Evolutionary conservation across 805 yeast genomes (phyloP), one percentile per base, ranked within the genome.

Genomic region (Candida pseudofarinosa): DNA sequence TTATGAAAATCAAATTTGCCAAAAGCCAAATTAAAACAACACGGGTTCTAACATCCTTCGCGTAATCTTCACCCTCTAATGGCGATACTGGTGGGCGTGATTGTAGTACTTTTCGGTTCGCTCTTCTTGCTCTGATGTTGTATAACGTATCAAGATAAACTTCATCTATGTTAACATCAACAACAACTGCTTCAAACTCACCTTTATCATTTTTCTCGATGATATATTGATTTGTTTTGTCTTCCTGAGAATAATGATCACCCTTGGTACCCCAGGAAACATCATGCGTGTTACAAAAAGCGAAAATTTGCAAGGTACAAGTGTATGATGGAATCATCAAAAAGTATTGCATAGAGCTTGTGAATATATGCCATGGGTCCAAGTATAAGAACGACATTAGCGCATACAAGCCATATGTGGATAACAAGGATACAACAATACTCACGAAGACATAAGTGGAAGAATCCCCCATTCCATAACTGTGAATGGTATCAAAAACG

Each of bases 181-280:
- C 79, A 49, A 85, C 89, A 35, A 87, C 88, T 33, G 88, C 85
- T 58, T 86, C 90, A 40, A 68, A 70, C 48, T 82, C 84, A 40
- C 96, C 96, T 44, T 84, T 77, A 42, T 85, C 93, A 47, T 83
- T 83, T 57, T 85, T 83, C 39, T 79, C 83, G 48, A 87, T 85
- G 23, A 86, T 85, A 39, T 95, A 95, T 36, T 86, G 83, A 38
- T 95, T 90, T 31, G 83, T 70, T 47, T 79, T 84, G 49, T 79
- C 79, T 15, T 80, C 77, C 32, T 63, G 59, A 37, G 80, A 84
- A 46, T 77, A 79, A 49, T 83, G 85, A 47, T 90, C 97, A 52
- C 99, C 99, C 61, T 91, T 91, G 2, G 99, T 91, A 65, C 99
- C 99, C 99, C 99, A 91, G 0, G 97, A 86, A 39, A 93, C 96